These are phyloP conservation scores for Smallanthus sonchifolius DNA, from an alignment of 129 eudicot genomes.

Conservation along the genomic window DNA sequence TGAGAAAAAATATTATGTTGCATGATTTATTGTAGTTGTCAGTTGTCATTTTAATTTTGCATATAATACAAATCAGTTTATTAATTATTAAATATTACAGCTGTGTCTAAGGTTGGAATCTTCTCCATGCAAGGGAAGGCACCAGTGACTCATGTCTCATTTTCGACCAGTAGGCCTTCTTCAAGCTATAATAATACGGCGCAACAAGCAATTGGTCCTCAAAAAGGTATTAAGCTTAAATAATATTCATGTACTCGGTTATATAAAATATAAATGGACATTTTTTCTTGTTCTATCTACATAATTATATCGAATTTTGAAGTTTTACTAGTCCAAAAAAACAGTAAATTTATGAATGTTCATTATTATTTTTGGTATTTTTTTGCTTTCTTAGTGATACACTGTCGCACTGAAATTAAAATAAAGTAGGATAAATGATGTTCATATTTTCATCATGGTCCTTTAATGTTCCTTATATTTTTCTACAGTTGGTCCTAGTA, in stretches of 20 bases:
- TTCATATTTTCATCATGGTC: neutral
- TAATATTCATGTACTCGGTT: neutral
- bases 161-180: conserved; percentile 11
- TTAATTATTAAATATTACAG: conserved; percentile 12
- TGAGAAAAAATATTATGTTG: neutral
- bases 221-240: conserved; percentile 24
- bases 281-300: neutral
- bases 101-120: conserved; percentile 27
- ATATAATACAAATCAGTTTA: neutral
- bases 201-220: conserved; percentile 23
- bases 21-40: neutral
- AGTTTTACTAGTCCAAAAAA: neutral
- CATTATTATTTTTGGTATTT: neutral
- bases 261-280: neutral
- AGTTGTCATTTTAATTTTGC: neutral
- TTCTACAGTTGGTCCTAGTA: conserved; percentile 45
- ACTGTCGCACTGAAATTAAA: no score
- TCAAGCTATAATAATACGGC: conserved; percentile 17
- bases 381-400: neutral
- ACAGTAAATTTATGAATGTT: neutral
- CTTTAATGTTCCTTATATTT: conserved; percentile 1
- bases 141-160: conserved; percentile 28
- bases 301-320: no score
- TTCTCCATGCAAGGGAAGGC: conserved; percentile 28
- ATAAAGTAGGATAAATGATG: no score